Percentiles rank a stretch among this genome's conserved stretches.
Evolutionary conservation across 306 rosid genomes (phyloP).

Genomic region (Cucumis hystrix): DNA sequence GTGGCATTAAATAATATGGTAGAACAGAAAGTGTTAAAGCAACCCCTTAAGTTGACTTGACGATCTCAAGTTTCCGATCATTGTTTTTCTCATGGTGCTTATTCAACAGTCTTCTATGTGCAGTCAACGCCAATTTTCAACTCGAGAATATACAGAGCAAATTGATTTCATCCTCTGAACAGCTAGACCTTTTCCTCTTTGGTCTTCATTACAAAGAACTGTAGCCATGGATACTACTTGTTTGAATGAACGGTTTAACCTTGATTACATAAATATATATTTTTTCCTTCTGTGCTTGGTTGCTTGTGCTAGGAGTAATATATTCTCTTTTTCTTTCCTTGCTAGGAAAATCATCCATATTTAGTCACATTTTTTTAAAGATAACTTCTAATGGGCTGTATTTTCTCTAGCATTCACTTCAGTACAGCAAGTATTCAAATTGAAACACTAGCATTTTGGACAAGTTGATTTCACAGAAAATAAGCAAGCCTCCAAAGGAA

Average conservation of each 20-base stretch:
- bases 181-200: not conserved
- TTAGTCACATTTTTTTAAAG: not conserved
- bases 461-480: not conserved
- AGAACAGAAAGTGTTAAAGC: not conserved
- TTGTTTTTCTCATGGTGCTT: not conserved
- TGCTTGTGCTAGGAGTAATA: not conserved
- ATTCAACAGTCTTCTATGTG: not conserved
- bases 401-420: not conserved
- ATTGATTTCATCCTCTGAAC: not conserved
- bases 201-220: not conserved
- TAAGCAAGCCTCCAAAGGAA: not conserved
- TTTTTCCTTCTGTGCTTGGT: not conserved
- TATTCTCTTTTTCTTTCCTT: no score
- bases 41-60: not conserved
- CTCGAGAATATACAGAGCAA: not conserved
- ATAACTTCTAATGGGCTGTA: not conserved
- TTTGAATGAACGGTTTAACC: not conserved
- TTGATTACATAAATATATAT: not conserved
- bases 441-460: not conserved
- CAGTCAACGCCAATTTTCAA: not conserved
- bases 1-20: not conserved
- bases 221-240: not conserved
- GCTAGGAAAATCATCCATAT: not conserved
- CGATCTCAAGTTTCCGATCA: not conserved
- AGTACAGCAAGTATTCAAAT: not conserved